These are phyloP conservation scores for Didymella exigua DNA, from an alignment of 2,329 filamentous ascomycete species.

Conservation along the genomic window DNA sequence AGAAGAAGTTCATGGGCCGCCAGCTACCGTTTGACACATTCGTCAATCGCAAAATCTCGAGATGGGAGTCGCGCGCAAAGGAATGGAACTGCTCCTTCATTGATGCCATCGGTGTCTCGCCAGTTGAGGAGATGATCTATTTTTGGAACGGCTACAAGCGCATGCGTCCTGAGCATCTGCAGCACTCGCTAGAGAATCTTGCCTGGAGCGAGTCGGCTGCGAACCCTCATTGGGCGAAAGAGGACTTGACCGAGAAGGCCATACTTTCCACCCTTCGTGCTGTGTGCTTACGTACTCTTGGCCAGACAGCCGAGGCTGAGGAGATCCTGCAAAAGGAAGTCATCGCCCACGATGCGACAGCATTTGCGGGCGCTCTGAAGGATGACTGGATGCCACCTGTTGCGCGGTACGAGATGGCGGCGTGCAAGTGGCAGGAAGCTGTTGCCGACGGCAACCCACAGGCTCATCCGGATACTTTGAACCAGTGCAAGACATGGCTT, in stretches of 20 bases:
- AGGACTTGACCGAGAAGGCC: slow-evolving; percentile 65
- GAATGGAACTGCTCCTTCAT: slow-evolving; percentile 67
- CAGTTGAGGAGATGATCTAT: slow-evolving; percentile 88
- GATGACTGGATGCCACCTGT: slow-evolving; percentile 76
- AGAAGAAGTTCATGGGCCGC: slow-evolving; percentile 86
- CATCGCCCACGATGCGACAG: slow-evolving; percentile 60
- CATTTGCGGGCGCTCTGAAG: slow-evolving; percentile 64
- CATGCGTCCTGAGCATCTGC: slow-evolving; percentile 71
- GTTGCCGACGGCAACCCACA: slow-evolving; percentile 47
- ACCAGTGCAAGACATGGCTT: slow-evolving; percentile 68
- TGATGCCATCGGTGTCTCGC: slow-evolving; percentile 81
- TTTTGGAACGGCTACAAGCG: slow-evolving; percentile 90
- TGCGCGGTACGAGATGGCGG: slow-evolving; percentile 85
- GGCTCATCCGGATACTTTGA: slow-evolving; percentile 54
- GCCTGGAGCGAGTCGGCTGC: slow-evolving; percentile 66
- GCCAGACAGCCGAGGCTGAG: slow-evolving; percentile 68
- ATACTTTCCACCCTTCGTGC: slow-evolving; percentile 71
- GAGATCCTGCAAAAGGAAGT: slow-evolving; percentile 66
- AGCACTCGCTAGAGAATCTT: slow-evolving; percentile 67
- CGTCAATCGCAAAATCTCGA: slow-evolving; percentile 79
- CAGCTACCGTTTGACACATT: slow-evolving; percentile 91
- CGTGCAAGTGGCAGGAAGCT: slow-evolving; percentile 75
- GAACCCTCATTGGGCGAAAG: slow-evolving; percentile 57
- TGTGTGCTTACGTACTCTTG: slow-evolving; percentile 68
- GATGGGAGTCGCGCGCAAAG: slow-evolving; percentile 82